These are phyloP conservation scores for Claviceps digitariae DNA, from an alignment of 2,329 filamentous ascomycete genomes.

Conservation along the genomic window DNA sequence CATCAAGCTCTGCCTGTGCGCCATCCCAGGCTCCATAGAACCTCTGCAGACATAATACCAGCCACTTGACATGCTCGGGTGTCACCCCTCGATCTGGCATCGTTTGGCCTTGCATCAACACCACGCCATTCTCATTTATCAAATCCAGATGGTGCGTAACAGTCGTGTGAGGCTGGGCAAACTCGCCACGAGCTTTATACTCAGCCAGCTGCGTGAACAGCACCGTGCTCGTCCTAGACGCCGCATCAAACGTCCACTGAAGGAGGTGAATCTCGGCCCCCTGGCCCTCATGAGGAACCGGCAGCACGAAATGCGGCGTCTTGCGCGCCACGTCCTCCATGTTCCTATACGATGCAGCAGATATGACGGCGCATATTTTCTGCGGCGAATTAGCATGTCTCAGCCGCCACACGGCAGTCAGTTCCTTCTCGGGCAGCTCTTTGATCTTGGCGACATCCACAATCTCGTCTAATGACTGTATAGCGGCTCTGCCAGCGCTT, in stretches of 20 bases:
- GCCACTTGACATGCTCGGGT: constrained; percentile 72
- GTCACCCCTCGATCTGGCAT: constrained; percentile 62
- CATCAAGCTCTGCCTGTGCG: constrained; percentile 20
- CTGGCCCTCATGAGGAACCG: constrained; percentile 53
- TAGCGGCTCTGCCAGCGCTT: constrained; percentile 7
- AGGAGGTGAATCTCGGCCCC: constrained; percentile 92
- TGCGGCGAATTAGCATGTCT: constrained; percentile 61
- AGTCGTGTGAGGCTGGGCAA: constrained; percentile 81
- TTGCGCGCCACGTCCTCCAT: constrained; percentile 59
- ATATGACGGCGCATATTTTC: constrained; percentile 75
- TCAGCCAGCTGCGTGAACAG: constrained; percentile 91
- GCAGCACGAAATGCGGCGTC: constrained; percentile 83
- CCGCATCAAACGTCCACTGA: constrained; percentile 81
- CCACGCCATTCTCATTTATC: constrained; percentile 57
- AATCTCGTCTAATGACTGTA: constrained; percentile 37
- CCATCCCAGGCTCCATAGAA: constrained; percentile 66
- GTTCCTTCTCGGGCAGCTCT: constrained; percentile 62
- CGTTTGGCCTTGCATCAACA: constrained; percentile 75
- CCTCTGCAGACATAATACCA: constrained; percentile 84
- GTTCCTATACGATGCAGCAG: constrained; percentile 55
- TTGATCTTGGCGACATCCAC: constrained; percentile 70
- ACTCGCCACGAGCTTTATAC: constrained; percentile 84
- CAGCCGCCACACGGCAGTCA: constrained; percentile 80
- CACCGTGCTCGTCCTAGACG: constrained; percentile 53
- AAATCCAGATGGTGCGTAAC: constrained; percentile 85